Evolutionary conservation across 352 stramenopile species (phyloP).

Genomic region (Pythium insidiosum): DNA sequence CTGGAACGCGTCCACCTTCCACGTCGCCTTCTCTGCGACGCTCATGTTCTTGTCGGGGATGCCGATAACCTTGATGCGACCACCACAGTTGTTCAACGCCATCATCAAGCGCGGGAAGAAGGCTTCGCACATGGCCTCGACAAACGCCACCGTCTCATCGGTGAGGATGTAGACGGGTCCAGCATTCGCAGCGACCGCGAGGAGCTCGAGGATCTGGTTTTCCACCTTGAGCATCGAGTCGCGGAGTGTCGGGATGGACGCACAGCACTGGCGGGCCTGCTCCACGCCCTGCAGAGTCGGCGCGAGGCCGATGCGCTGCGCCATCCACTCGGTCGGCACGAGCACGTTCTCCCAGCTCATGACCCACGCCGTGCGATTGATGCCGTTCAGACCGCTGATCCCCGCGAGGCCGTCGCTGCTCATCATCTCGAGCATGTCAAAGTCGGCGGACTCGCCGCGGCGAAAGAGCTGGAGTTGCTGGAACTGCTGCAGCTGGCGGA

Average conservation of each 20-base stretch:
- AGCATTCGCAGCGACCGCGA: constrained; percentile 17
- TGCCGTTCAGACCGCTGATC: constrained; percentile 2
- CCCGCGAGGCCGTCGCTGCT: constrained; percentile 10
- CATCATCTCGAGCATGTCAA: constrained; percentile 20
- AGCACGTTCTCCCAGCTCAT: constrained; percentile 55
- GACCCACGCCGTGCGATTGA: constrained; percentile 17
- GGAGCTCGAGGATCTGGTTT: constrained; percentile 21
- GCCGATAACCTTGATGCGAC: constrained; percentile 36
- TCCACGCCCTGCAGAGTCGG: constrained; percentile 16
- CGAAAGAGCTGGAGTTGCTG: constrained; percentile 8
- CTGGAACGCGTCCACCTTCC: constrained; percentile 39
- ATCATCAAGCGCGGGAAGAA: constrained; percentile 38
- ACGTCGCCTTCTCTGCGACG: constrained; percentile 25
- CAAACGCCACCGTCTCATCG: constrained; percentile 25
- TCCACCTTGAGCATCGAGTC: constrained; percentile 22
- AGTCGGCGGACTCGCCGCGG: constrained; percentile 13
- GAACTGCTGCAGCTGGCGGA: constrained; percentile 16
- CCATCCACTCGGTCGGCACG: constrained; percentile 29
- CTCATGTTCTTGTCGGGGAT: constrained; percentile 22
- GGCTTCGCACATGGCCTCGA: constrained; percentile 29
- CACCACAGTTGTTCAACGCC: constrained; percentile 17
- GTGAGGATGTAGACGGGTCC: constrained; percentile 39
- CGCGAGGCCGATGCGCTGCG: constrained; percentile 20
- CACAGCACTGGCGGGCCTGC: constrained; percentile 10
- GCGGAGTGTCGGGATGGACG: constrained; percentile 15